Percentiles rank a stretch among this genome's conserved stretches.
Conservation (phyloP, 768 basidiomycete genomes). For the Phlebiopsis flavidoalba region DNA sequence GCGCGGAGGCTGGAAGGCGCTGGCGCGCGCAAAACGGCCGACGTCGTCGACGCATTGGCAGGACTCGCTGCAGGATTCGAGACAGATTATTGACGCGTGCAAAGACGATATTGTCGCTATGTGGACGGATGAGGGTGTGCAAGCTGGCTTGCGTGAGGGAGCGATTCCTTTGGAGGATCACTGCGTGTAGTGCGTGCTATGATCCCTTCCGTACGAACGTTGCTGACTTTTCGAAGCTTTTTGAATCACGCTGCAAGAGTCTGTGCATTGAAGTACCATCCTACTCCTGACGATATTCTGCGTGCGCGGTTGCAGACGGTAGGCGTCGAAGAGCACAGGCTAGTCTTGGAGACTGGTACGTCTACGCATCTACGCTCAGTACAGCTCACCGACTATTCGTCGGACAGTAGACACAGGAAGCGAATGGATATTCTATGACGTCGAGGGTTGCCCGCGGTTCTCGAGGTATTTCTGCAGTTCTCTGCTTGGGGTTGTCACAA, state of each 20-base stretch:
- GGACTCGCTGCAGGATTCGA: slow-evolving; percentile 37
- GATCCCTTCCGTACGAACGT: not conserved
- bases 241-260: slow-evolving; percentile 50
- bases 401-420: slow-evolving; percentile 23
- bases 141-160: slow-evolving; percentile 34
- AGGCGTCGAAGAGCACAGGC: slow-evolving; percentile 59
- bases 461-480: slow-evolving; percentile 35
- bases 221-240: slow-evolving; percentile 37
- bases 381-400: not conserved
- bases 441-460: slow-evolving; percentile 57
- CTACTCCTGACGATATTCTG: slow-evolving; percentile 56
- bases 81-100: slow-evolving; percentile 47
- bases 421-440: slow-evolving; percentile 63
- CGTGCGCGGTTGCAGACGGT: slow-evolving; percentile 59
- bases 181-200: slow-evolving; percentile 51
- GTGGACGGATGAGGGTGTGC: slow-evolving; percentile 46
- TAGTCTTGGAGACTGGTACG: slow-evolving; percentile 42
- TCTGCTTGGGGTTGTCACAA: not conserved
- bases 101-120: slow-evolving; percentile 47
- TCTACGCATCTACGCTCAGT: not conserved
- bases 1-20: slow-evolving; percentile 42
- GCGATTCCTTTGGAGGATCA: slow-evolving; percentile 50
- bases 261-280: slow-evolving; percentile 44
- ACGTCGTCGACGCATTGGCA: slow-evolving; percentile 1
- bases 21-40: slow-evolving; percentile 30